Percentiles rank a stretch among this genome's conserved stretches.
Evolutionary conservation across 176 grass and related monocot genomes (phyloP).

Genomic region (Echinochloa phyllopogon): DNA sequence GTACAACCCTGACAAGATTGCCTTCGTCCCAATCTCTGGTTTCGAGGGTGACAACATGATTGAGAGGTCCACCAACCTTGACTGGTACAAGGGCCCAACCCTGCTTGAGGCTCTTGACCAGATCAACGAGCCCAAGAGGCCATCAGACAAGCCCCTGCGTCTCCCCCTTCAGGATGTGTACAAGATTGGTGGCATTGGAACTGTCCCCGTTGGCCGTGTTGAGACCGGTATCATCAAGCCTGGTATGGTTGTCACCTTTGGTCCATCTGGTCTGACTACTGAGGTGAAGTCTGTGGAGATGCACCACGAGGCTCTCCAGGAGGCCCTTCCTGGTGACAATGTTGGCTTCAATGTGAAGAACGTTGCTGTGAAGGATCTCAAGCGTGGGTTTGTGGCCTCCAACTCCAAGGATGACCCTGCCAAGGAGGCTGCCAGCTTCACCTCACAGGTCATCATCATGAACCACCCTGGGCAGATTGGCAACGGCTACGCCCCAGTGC

Average conservation of each 20-base stretch:
- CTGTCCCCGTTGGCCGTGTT: constrained; percentile 81
- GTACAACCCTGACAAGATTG: constrained; percentile 32
- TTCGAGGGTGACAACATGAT: constrained; percentile 36
- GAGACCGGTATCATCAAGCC: constrained; percentile 86
- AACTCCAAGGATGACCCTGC: constrained; percentile 97
- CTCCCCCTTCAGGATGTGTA: constrained; percentile 99
- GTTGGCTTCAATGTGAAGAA: constrained; percentile 92
- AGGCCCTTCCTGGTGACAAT: constrained; percentile 81
- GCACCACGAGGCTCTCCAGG: constrained; percentile 87
- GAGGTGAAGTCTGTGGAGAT: constrained; percentile 97
- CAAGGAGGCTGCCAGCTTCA: constrained; percentile 86
- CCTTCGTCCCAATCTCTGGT: constrained; percentile 28
- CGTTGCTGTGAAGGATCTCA: constrained; percentile 86
- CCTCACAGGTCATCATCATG: constrained; percentile 95
- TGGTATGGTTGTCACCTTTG: constrained; percentile 85
- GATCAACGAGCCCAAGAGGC: constrained; percentile 86
- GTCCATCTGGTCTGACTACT: constrained; percentile 74
- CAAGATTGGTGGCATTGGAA: constrained; percentile 96
- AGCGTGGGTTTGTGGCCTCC: constrained; percentile 80
- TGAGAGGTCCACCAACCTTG: constrained; percentile 36
- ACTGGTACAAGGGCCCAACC: constrained; percentile 36
- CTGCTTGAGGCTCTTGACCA: constrained; percentile 69
- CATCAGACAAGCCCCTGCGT: constrained; percentile 91
- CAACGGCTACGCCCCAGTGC: constrained; percentile 83
- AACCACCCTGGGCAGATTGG: constrained; percentile 95